These are phyloP conservation scores for Chytriomyces sp. DNA, from an alignment of 192 early-diverging fungal genomes.

Conservation along the genomic window DNA sequence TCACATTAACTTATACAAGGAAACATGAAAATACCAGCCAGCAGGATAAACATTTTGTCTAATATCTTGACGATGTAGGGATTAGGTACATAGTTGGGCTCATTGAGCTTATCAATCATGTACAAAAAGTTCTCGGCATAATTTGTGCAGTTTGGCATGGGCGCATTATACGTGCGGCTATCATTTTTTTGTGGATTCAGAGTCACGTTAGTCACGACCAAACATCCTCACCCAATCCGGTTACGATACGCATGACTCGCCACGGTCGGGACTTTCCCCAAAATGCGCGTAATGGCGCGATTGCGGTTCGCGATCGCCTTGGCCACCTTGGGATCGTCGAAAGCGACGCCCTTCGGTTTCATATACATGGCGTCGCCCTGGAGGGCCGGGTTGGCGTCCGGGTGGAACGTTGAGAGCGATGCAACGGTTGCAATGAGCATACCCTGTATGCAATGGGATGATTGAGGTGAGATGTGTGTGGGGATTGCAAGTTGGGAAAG, in stretches of 20 bases:
- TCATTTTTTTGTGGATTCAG: background rate
- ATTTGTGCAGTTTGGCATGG: conserved; percentile 42
- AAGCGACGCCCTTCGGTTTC: conserved; percentile 37
- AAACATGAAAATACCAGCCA: conserved; percentile 39
- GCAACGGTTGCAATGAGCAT: conserved; percentile 66
- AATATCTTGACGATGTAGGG: conserved; percentile 43
- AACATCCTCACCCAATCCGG: conserved; percentile 50
- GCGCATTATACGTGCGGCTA: conserved; percentile 49
- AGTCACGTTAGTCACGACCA: background rate
- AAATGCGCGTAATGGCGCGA: conserved; percentile 60
- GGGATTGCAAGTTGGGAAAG: background rate
- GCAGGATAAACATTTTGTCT: conserved; percentile 56
- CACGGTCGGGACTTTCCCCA: conserved; percentile 68
- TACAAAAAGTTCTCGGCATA: conserved; percentile 52
- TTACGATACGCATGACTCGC: conserved; percentile 66
- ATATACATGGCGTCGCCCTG: conserved; percentile 53
- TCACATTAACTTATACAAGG: background rate
- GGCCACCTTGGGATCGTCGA: conserved; percentile 28
- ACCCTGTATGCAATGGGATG: conserved; percentile 37
- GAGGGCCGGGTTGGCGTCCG: conserved; percentile 70
- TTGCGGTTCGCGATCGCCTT: conserved; percentile 41
- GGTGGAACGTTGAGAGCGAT: conserved; percentile 66
- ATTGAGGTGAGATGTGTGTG: conserved; percentile 8
- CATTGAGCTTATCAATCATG: conserved; percentile 56
- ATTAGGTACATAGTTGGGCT: conserved; percentile 51